Conservation (phyloP, 345 rosid species). For the Citrus inodora region DNA sequence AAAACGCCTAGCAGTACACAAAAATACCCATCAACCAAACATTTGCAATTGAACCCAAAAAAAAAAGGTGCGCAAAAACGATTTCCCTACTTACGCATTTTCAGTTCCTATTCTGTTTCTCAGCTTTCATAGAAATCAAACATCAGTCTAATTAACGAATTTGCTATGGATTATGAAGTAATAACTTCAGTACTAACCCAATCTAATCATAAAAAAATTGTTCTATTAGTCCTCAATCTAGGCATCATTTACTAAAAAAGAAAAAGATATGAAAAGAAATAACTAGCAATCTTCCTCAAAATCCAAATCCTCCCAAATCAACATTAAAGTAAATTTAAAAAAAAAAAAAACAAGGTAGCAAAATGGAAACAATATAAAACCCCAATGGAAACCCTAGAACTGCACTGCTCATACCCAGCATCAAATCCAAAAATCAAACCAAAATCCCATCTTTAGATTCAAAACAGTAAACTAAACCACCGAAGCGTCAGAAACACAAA, state of each 20-base stretch:
- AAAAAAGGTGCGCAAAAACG: neutral
- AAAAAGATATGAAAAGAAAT: neutral
- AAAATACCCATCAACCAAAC: neutral
- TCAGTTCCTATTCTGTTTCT: neutral
- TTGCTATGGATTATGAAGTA: neutral
- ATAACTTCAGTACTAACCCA: neutral
- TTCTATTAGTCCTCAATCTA: neutral
- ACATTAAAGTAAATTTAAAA: too few relatives aligned
- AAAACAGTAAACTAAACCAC: constrained; percentile 1
- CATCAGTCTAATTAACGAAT: neutral
- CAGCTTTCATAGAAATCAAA: neutral
- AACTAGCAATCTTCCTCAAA: neutral
- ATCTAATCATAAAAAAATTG: neutral
- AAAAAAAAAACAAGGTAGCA: too few relatives aligned
- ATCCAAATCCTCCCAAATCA: neutral
- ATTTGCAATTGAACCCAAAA: neutral
- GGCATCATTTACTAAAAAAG: neutral
- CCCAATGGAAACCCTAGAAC: neutral
- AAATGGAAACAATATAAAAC: neutral
- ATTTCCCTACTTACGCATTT: neutral
- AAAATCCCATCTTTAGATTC: constrained; percentile 10
- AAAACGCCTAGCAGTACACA: neutral
- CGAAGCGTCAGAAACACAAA: constrained; percentile 13
- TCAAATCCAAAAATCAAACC: constrained; percentile 7
- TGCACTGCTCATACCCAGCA: neutral